These are phyloP conservation scores for Axilococcus clingmanii DNA, from an alignment of 139 green algal genomes.

Conservation along the genomic window DNA sequence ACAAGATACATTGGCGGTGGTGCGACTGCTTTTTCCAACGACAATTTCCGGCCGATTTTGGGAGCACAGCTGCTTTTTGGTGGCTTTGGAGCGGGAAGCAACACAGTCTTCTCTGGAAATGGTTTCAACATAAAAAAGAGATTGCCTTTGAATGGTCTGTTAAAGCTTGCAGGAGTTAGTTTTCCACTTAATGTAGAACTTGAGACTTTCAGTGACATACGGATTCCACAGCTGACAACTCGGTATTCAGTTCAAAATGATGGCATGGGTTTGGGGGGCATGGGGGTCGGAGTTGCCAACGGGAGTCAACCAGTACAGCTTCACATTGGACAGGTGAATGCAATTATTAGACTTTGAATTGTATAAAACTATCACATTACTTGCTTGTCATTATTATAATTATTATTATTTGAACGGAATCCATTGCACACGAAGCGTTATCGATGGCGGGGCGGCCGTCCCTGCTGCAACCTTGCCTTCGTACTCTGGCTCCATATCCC, in stretches of 20 bases:
- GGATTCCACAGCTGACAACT: neutral
- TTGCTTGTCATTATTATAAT: neutral
- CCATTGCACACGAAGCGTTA: conserved; percentile 28
- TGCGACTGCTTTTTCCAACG: no score
- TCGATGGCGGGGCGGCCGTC: conserved; percentile 1
- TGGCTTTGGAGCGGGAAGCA: neutral
- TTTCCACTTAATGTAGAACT: neutral
- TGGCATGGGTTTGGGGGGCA: no score
- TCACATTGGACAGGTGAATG: no score
- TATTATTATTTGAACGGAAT: conserved; percentile 22
- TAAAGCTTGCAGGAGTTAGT: neutral
- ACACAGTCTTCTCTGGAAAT: neutral
- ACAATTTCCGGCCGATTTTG: neutral
- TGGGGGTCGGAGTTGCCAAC: no score
- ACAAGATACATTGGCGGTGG: neutral
- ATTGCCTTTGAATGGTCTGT: neutral
- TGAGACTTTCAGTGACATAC: neutral
- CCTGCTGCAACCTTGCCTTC: conserved; percentile 4
- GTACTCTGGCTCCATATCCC: conserved; percentile 1
- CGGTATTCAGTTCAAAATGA: no score
- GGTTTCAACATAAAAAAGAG: neutral
- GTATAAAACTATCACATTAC: no score
- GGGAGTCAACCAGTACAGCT: no score
- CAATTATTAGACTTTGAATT: no score
- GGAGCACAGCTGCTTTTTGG: neutral